Percentiles rank a stretch among this genome's conserved stretches.
phyloP scores from a whole-genome alignment of 2,329 filamentous ascomycete species.

The Tolypocladium sp. region DNA sequence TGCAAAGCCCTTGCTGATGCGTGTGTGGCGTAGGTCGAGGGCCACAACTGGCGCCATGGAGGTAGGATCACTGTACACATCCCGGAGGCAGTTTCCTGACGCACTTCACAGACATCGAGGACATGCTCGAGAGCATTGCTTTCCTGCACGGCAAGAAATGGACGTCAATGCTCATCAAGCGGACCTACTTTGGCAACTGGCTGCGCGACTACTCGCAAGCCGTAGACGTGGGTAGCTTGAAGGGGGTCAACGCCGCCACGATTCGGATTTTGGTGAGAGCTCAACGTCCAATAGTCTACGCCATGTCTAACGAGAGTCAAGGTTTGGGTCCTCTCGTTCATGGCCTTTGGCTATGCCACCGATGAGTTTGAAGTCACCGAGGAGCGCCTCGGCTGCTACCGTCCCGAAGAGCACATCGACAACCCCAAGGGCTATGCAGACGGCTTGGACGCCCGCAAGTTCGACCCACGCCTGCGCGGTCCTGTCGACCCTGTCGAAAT shows the following conservation, averaged over 20 bases:
- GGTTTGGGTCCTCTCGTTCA: constrained; percentile 73
- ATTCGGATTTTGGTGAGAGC: constrained; percentile 58
- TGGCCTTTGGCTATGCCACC: constrained; percentile 78
- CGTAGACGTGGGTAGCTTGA: constrained; percentile 70
- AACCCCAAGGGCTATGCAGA: constrained; percentile 84
- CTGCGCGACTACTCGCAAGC: constrained; percentile 78
- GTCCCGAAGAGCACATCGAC: constrained; percentile 65
- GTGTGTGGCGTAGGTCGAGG: constrained; percentile 44
- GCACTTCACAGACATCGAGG: constrained; percentile 56
- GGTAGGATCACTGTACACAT: constrained; percentile 25
- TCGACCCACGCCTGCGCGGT: constrained; percentile 70
- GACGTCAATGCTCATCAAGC: constrained; percentile 68
- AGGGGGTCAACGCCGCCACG: constrained; percentile 68
- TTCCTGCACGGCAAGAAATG: constrained; percentile 79
- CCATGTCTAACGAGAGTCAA: constrained; percentile 11
- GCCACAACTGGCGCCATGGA: constrained; percentile 62
- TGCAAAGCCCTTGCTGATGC: background rate
- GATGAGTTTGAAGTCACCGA: constrained; percentile 77
- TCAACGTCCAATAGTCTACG: background rate
- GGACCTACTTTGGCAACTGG: constrained; percentile 83
- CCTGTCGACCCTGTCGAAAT: constrained; percentile 66
- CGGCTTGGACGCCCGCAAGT: constrained; percentile 72
- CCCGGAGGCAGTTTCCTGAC: background rate
- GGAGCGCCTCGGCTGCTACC: constrained; percentile 70
- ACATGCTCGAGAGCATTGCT: constrained; percentile 68